Percentiles rank a stretch among this genome's conserved stretches.
These are phyloP conservation scores for Phytophthora hybrid DNA, from an alignment of 352 stramenopile genomes.

Conservation along the genomic window DNA sequence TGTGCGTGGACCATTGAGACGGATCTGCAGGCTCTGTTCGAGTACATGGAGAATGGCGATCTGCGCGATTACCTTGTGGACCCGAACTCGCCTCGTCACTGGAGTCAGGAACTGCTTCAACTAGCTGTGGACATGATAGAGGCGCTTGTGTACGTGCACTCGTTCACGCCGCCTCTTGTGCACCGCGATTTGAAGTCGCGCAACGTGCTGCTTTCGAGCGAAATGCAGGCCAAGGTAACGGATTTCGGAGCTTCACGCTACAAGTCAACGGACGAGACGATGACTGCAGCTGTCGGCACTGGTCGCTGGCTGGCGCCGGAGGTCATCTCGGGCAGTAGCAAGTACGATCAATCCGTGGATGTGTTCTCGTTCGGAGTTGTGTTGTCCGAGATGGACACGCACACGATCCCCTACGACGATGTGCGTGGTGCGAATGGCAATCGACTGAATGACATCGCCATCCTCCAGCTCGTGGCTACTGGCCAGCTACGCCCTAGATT, in stretches of 20 bases:
- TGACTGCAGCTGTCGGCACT: constrained; percentile 63
- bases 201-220: constrained; percentile 52
- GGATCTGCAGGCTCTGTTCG: constrained; percentile 69
- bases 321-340: constrained; percentile 52
- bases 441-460: constrained; percentile 51
- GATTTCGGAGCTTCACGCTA: constrained; percentile 69
- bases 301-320: constrained; percentile 65
- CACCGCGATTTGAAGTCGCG: constrained; percentile 74
- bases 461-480: constrained; percentile 51
- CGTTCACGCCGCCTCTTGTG: constrained; percentile 57
- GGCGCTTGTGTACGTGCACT: constrained; percentile 70
- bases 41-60: constrained; percentile 74
- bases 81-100: constrained; percentile 34
- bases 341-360: constrained; percentile 60
- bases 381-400: constrained; percentile 65
- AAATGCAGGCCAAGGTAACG: constrained; percentile 62
- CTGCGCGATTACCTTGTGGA: constrained; percentile 54
- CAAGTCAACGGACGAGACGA: constrained; percentile 50
- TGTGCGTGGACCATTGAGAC: constrained; percentile 66
- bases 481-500: constrained; percentile 48
- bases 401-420: constrained; percentile 59
- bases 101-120: constrained; percentile 56
- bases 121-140: constrained; percentile 61
- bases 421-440: constrained; percentile 42
- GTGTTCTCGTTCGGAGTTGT: constrained; percentile 72